Evolutionary conservation across 2,329 filamentous ascomycete species (phyloP).

Genomic region (Arthrobotrys conoides): DNA sequence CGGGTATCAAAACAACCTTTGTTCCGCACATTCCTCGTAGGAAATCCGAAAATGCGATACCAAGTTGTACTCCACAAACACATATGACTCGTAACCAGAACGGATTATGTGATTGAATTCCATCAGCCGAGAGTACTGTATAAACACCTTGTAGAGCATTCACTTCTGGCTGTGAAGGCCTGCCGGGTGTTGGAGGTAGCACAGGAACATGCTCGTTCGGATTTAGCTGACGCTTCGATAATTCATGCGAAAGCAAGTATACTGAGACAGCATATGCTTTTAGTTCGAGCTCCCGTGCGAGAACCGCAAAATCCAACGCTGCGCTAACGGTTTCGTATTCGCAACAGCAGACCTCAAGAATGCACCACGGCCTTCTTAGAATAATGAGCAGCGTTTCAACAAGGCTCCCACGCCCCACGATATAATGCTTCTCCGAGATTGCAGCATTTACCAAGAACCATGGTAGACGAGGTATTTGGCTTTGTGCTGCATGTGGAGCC

Average conservation of each 20-base stretch:
- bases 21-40: slow-evolving; percentile 31
- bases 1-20: slow-evolving; percentile 33
- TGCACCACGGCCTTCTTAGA: slow-evolving; percentile 48
- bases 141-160: slow-evolving; percentile 27
- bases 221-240: slow-evolving; percentile 4
- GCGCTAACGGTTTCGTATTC: slow-evolving; percentile 27
- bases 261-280: slow-evolving; percentile 43
- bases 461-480: slow-evolving; percentile 27
- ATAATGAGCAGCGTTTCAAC: slow-evolving; percentile 39
- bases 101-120: slow-evolving; percentile 43
- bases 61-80: slow-evolving; percentile 43
- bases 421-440: slow-evolving; percentile 29
- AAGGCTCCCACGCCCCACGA: slow-evolving; percentile 23
- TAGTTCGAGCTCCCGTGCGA: slow-evolving; percentile 21
- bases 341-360: slow-evolving; percentile 51
- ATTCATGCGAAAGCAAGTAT: slow-evolving; percentile 34
- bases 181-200: neutral
- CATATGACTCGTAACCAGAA: slow-evolving; percentile 54
- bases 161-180: slow-evolving; percentile 13
- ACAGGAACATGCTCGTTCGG: neutral
- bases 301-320: slow-evolving; percentile 29
- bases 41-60: slow-evolving; percentile 44
- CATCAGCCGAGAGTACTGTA: slow-evolving; percentile 27
- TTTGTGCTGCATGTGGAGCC: slow-evolving; percentile 4
- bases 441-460: slow-evolving; percentile 54